Conservation (phyloP, 331 rosid species). For the Saraca asoca region DNA sequence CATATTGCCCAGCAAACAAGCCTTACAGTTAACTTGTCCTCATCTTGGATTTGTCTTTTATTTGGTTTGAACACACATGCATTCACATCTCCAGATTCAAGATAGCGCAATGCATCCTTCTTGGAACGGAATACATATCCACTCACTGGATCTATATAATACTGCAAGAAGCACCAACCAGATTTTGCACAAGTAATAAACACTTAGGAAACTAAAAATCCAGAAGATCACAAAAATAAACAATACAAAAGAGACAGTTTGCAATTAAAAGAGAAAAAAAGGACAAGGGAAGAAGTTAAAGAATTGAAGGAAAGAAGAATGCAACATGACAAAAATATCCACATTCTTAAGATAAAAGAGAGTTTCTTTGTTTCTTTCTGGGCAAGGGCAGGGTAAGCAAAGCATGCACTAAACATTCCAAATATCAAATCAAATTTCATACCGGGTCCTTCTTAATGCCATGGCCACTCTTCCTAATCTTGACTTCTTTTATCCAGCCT, state of each 20-base stretch:
- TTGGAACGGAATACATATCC: slow-evolving; percentile 81
- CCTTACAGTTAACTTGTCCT: slow-evolving; percentile 41
- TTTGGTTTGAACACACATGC: slow-evolving; percentile 52
- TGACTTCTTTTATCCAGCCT: slow-evolving; percentile 77
- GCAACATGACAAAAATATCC: background rate
- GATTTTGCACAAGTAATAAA: slow-evolving; percentile 12
- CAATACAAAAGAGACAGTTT: background rate
- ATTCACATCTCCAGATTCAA: slow-evolving; percentile 65
- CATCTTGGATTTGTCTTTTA: slow-evolving; percentile 40
- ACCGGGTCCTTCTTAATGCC: slow-evolving; percentile 74
- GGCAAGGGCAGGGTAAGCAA: background rate
- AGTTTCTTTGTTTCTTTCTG: background rate
- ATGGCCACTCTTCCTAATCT: slow-evolving; percentile 46
- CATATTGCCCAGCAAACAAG: slow-evolving; percentile 10
- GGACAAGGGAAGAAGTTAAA: background rate
- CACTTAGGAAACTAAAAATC: slow-evolving; percentile 23
- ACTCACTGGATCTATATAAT: slow-evolving; percentile 72
- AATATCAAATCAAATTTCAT: slow-evolving; percentile 41
- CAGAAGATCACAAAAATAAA: slow-evolving; percentile 18
- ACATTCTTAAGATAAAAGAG: background rate
- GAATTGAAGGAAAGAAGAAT: background rate
- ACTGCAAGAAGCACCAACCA: slow-evolving; percentile 50
- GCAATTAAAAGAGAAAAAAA: slow-evolving; percentile 22
- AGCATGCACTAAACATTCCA: slow-evolving; percentile 22
- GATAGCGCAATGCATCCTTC: slow-evolving; percentile 65